Evolutionary conservation across 352 stramenopile genomes (phyloP), one percentile per base, ranked within the genome.

Genomic region (Globisporangium spinosum): DNA sequence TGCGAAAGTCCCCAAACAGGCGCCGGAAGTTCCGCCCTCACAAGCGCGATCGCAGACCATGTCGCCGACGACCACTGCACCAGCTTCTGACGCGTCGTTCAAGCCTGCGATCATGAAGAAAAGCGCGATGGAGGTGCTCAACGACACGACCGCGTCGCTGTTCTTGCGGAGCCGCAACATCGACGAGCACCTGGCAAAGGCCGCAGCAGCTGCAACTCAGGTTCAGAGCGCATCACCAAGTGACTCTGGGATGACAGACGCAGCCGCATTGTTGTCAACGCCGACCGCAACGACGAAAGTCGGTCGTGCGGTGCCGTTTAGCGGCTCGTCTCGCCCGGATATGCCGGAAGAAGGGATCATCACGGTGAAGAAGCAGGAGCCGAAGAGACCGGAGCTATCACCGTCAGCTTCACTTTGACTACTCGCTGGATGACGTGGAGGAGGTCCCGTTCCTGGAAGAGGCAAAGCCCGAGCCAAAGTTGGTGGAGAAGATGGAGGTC

Each of bases 391-490:
- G 0, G 74, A 83, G 22, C 58, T 59, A 49, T 9, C 69, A 55
- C 10, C 69, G 72, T 12, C 64, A 72, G n/a, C 25, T 73, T 1
- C 71, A 76, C 25, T 47, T 87, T 1, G 80, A 91, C 20, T 79
- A 91, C 45, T 78, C 76, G n/a, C 79, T 88, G n/a, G 85, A 94
- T 13, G 85, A 92, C 27, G 77, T 94, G 1, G 85, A 94, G 59
- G 85, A 94, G 45, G 92, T 94, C 23, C 83, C 83, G 2, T 92
- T 92, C 67, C 58, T 94, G 0, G 82, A 92, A 45, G 80, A 90
- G 25, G 60, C 69, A 1, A 84, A 85, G 38, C 59, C 77, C 7
- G 73, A 89, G 15, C 49, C 76, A 0, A 89, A 90, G 65, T 23
- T 38, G 8, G 43, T 54, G 38, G 63, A 68, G 25, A 62, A 68